Conservation (phyloP, 176 grass and related monocot species). For the Ensete glaucum region DNA sequence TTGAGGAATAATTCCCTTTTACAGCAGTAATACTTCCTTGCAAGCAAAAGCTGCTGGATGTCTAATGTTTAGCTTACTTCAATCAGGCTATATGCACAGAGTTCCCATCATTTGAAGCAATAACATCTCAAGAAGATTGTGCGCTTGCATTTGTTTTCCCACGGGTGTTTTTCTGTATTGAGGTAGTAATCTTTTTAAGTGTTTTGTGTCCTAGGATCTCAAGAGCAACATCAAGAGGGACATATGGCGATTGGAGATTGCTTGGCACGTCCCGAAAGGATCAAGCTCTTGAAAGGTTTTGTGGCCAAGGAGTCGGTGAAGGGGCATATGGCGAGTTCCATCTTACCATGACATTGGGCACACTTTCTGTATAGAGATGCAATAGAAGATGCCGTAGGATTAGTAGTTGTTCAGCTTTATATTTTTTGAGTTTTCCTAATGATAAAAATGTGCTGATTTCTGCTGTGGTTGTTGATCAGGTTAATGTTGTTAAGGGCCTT, state of each 20-base stretch:
- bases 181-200: not conserved
- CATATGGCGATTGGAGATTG: too few species aligned
- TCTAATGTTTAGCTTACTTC: too few species aligned
- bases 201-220: constrained; percentile 40
- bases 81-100: too few species aligned
- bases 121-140: not conserved
- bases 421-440: constrained; percentile 8
- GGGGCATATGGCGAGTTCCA: constrained; percentile 93
- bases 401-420: constrained; percentile 23
- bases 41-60: too few species aligned
- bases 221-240: constrained; percentile 33
- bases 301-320: constrained; percentile 93
- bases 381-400: constrained; percentile 50
- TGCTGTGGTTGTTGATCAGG: constrained; percentile 43
- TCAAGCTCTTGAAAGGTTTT: constrained; percentile 96
- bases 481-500: constrained; percentile 91
- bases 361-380: constrained; percentile 18
- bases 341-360: constrained; percentile 49
- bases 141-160: too few species aligned
- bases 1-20: too few species aligned
- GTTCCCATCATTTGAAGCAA: not conserved
- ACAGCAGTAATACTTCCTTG: too few species aligned
- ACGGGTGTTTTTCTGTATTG: not conserved
- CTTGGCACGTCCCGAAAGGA: constrained; percentile 61
- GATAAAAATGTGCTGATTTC: constrained; percentile 17